Evolutionary conservation across 495 filamentous ascomycete genomes (phyloP), one percentile per base, ranked within the genome.

Genomic region (Massariosphaeria phaeospora): DNA sequence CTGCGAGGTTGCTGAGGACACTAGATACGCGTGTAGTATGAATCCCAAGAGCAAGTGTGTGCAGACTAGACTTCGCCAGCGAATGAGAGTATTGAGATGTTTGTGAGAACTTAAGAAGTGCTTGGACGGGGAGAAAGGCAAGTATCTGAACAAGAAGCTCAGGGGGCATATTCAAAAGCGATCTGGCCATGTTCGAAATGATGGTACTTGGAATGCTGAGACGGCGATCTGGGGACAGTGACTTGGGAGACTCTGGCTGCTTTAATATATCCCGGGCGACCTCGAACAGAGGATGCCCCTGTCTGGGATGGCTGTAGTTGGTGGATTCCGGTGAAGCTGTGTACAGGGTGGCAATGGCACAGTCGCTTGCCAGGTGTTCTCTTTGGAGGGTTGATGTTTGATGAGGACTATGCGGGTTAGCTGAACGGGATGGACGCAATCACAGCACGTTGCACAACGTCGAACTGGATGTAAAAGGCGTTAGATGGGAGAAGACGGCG

Each of bases 31-130:
- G 35, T 24, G 52, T 55, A 3, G 61, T 10, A 46, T 61, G 46
- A 52, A 67, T 65, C n/a, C 61, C 61, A 2, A 67, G 24, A 27
- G 62, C 64, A 5, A 67, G 62, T 4, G 53, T 62, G 25, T 59
- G 57, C 11, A 67, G 48, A 33, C 46, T 58, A 8, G 48, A 48
- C 15, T 9, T 52, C 17, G 64, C 64, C 13, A 67, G 51, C 5
- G 21, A 10, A 35, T 59, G 61, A 24, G 45, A 54, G 33, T 30
- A 31, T n/a, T 33, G 43, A 21, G 36, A 57, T n/a, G 61, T 65
- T 35, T 51, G 44, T 25, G 50, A 55, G 51, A 67, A 67, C 10
- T 47, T 29, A 1, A 67, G 50, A 7, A 67, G 53, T 0, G 57
- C 43, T 40, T 25, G 48, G 23, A 67, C 41, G 13, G 61, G 61